Base-by-base conservation (phyloP, 2,329 filamentous ascomycete species). In the Colletotrichum plurivorum region DNA sequence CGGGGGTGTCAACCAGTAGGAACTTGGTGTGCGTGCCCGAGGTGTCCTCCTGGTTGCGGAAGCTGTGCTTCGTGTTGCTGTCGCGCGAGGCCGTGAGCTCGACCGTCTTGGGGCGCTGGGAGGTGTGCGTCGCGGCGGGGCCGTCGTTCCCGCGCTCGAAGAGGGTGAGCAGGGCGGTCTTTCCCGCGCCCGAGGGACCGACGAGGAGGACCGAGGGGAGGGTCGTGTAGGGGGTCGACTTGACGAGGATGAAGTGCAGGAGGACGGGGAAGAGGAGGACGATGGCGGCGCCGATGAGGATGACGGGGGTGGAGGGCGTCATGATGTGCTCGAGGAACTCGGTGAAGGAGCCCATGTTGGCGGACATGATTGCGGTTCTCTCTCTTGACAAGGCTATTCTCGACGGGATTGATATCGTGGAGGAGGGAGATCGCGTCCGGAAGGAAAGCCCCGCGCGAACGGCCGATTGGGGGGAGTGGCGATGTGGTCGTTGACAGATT, bases 91-190 rank as follows among this genome's bases (percentile, higher is more conserved):
- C 83, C 74, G 85, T 88, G 62, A 90, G 84, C 78, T 90, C 87
- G 78, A 89, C 80, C 15, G 84, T 76, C 61, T 86, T 82, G 12
- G 84, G 73, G 2, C 80, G 73, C 73, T 89, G 87, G 27, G 86
- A 85, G 36, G 87, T 89, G 79, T 89, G 86, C n/a, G 88, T 90
- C 66, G 79, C 75, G 64, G 81, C 76, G 63, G 79, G 75, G 56
- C 53, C 51, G 58, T 74, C 61, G 75, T 74, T 60, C 75, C 88
- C 88, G 74, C 87, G 86, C 81, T 91, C 88, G 74, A 90, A 84
- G 74, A 96, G 87, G 22, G 94, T 94, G n/a, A 94, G 83, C 41
- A 98, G 89, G 9, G 93, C 88, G 0, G 96, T 98, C 84, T 98
- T 99, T 76, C 96, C 96, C 57, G 90, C 88, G 71, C 91, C 93